phyloP scores from a whole-genome alignment of 2,329 filamentous ascomycete genomes.

The Ophiostoma ulmi region DNA sequence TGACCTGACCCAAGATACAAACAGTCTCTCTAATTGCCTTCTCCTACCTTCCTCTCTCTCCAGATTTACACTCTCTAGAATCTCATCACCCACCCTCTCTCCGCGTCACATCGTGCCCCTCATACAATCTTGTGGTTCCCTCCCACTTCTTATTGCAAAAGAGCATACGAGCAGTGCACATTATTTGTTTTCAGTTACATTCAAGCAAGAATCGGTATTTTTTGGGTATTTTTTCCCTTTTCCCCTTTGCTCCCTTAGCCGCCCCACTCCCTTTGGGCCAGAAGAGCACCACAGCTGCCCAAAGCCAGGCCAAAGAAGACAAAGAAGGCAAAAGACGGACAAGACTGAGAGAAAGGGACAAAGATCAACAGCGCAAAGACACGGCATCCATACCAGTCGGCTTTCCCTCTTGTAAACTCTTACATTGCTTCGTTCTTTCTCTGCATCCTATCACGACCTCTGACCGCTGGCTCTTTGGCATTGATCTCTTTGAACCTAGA shows the following conservation, averaged over 20 bases:
- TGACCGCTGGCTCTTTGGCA: background rate
- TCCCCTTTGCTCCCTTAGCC: background rate
- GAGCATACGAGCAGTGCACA: background rate
- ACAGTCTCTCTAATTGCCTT: background rate
- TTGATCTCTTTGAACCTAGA: background rate
- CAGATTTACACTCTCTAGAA: background rate
- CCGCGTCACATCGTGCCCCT: background rate
- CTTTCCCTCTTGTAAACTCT: background rate
- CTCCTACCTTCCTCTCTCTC: background rate
- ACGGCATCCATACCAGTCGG: background rate
- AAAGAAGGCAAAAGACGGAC: background rate
- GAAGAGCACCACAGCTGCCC: constrained; percentile 7
- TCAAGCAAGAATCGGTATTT: background rate
- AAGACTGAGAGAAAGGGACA: background rate
- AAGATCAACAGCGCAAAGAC: background rate
- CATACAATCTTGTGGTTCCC: background rate
- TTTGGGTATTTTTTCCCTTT: background rate
- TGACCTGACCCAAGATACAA: too few relatives aligned
- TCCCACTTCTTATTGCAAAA: background rate
- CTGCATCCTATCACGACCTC: background rate
- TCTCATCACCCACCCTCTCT: background rate
- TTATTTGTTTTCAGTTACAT: background rate
- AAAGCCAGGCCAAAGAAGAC: background rate
- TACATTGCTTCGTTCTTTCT: background rate
- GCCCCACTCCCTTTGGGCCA: background rate